Conservation (phyloP, 2,329 filamentous ascomycete species). For the Trichocomaceae sp. region DNA sequence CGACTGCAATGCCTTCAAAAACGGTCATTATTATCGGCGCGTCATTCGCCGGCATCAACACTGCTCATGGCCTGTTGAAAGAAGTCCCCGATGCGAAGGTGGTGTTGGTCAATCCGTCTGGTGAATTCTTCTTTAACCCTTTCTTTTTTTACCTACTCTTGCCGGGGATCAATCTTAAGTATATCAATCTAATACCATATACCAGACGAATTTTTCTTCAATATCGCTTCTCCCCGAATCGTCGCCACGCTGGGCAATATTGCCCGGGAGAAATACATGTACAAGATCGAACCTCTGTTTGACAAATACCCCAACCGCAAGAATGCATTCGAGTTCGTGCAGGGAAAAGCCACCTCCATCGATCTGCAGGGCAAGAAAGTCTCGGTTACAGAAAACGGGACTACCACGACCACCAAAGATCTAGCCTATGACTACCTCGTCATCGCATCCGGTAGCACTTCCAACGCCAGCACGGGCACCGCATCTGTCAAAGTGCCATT, state of each 20-base stretch:
- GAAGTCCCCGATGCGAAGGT: conserved; percentile 36
- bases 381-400: conserved; percentile 17
- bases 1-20: conserved; percentile 2
- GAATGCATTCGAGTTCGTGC: conserved; percentile 38
- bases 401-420: not conserved
- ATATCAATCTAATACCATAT: too few species aligned
- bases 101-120: conserved; percentile 45
- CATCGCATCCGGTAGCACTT: conserved; percentile 45
- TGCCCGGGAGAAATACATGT: conserved; percentile 15
- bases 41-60: conserved; percentile 25
- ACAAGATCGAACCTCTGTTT: conserved; percentile 43
- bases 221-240: conserved; percentile 44
- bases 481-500: conserved; percentile 8
- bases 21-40: conserved; percentile 28
- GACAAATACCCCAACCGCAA: conserved; percentile 36
- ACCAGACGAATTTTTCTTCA: conserved; percentile 44
- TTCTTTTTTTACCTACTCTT: too few species aligned
- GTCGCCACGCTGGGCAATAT: conserved; percentile 37
- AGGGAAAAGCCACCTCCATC: conserved; percentile 25
- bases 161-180: too few species aligned
- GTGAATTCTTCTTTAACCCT: not conserved
- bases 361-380: conserved; percentile 39
- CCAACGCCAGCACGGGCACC: conserved; percentile 20
- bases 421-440: conserved; percentile 44
- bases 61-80: conserved; percentile 28